Evolutionary conservation across 139 green algal species (phyloP).

Genomic region (Spirogloea muscicola): DNA sequence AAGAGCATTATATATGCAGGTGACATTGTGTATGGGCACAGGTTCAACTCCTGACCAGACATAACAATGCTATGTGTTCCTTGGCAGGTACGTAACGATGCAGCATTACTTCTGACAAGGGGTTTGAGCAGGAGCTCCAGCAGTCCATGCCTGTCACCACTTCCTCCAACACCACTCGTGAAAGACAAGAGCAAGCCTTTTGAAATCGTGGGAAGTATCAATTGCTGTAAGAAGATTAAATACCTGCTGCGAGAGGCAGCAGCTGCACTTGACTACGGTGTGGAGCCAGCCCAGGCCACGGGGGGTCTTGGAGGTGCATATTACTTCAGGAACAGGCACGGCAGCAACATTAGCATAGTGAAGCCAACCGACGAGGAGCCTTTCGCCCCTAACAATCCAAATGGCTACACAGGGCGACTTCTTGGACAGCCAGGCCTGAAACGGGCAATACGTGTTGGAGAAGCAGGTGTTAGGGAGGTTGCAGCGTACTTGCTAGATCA

Average conservation of each 20-base stretch:
- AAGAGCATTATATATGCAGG: no score
- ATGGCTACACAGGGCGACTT: conserved; percentile 79
- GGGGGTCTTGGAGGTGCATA: conserved; percentile 53
- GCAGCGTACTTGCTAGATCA: conserved; percentile 95
- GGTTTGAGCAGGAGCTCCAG: conserved; percentile 9
- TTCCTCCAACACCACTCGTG: neutral
- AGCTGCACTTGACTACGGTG: conserved; percentile 10
- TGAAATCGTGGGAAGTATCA: neutral
- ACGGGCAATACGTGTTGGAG: conserved; percentile 81
- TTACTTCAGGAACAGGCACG: conserved; percentile 46
- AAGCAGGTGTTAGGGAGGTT: conserved; percentile 89
- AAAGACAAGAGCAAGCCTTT: neutral
- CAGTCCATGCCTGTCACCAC: conserved; percentile 15
- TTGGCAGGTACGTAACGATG: neutral
- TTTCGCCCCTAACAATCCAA: conserved; percentile 70
- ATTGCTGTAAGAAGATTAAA: neutral
- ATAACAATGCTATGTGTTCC: no score
- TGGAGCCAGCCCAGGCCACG: conserved; percentile 2
- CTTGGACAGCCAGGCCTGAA: conserved; percentile 88
- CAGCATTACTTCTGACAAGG: conserved; percentile 3
- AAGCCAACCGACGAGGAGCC: conserved; percentile 83
- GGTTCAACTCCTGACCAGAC: no score
- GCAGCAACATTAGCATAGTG: conserved; percentile 65
- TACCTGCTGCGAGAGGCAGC: conserved; percentile 16
- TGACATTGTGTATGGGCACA: no score